A percentile compares a stretch with the other conserved stretches of the same genome.
phyloP scores from a whole-genome alignment of 805 yeast species.

The Hanseniaspora lindneri region DNA sequence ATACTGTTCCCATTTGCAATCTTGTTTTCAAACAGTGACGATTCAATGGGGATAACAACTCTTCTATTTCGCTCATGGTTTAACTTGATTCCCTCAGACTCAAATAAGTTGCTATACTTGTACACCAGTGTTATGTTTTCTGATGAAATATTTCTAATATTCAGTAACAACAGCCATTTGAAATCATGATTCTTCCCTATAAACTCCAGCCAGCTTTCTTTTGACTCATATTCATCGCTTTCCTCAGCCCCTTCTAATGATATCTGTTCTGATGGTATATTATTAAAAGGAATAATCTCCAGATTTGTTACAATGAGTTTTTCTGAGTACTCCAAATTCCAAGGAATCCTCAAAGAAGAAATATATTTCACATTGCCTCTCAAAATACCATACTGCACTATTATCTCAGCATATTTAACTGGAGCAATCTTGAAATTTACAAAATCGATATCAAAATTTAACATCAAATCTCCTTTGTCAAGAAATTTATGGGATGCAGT shows the following conservation, averaged over 20 bases:
- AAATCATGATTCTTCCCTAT: conserved; percentile 1
- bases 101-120: conserved; percentile 25
- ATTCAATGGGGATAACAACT: conserved; percentile 56
- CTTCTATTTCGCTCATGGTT: conserved; percentile 43
- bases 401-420: conserved; percentile 21
- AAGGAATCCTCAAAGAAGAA: neutral
- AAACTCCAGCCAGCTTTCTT: conserved; percentile 10
- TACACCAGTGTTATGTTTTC: conserved; percentile 36
- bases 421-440: conserved; percentile 15
- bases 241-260: neutral
- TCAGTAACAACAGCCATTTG: conserved; percentile 45
- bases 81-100: conserved; percentile 24
- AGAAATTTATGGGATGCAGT: neutral
- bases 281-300: conserved; percentile 14
- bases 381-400: conserved; percentile 25
- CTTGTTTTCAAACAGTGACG: conserved; percentile 1
- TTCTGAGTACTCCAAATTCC: conserved; percentile 3
- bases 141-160: conserved; percentile 72
- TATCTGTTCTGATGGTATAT: conserved; percentile 10
- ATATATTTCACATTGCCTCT: conserved; percentile 16
- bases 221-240: neutral
- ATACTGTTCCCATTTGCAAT: neutral
- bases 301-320: conserved; percentile 15
- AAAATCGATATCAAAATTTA: neutral
- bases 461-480: neutral